Conservation (phyloP, 1,284 basidiomycete genomes). For the Rhizoctonia solani region DNA sequence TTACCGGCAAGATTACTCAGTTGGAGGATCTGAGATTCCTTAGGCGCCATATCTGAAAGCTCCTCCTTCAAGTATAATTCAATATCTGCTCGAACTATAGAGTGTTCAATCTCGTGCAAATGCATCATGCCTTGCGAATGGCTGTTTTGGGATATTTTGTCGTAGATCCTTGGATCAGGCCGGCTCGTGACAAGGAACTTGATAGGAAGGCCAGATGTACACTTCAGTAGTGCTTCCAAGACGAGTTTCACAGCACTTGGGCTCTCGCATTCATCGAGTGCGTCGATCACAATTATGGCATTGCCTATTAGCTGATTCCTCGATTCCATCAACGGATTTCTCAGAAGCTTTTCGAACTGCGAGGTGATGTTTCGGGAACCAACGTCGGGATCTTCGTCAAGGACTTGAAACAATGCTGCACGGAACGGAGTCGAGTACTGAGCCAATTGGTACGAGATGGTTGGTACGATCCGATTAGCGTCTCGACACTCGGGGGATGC, state of each 20-base stretch:
- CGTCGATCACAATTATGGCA: not conserved
- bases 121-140: not conserved
- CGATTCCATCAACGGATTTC: not conserved
- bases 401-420: not conserved
- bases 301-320: not conserved
- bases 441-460: slow-evolving; percentile 25
- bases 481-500: slow-evolving; percentile 15
- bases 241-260: not conserved
- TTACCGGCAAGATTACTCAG: slow-evolving; percentile 14
- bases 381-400: not conserved
- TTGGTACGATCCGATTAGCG: slow-evolving; percentile 19
- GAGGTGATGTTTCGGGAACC: not conserved
- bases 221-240: not conserved
- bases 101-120: slow-evolving; percentile 35
- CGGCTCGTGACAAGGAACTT: not conserved
- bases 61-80: not conserved
- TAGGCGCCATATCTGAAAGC: not conserved
- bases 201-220: not conserved
- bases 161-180: not conserved
- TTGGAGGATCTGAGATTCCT: not conserved
- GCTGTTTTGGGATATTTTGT: not conserved
- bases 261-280: not conserved
- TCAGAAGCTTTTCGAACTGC: not conserved
- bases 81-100: slow-evolving; percentile 31
- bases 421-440: not conserved